Evolutionary conservation across 495 filamentous ascomycete genomes (phyloP).

Genomic region (Aspergillus nanangensis): DNA sequence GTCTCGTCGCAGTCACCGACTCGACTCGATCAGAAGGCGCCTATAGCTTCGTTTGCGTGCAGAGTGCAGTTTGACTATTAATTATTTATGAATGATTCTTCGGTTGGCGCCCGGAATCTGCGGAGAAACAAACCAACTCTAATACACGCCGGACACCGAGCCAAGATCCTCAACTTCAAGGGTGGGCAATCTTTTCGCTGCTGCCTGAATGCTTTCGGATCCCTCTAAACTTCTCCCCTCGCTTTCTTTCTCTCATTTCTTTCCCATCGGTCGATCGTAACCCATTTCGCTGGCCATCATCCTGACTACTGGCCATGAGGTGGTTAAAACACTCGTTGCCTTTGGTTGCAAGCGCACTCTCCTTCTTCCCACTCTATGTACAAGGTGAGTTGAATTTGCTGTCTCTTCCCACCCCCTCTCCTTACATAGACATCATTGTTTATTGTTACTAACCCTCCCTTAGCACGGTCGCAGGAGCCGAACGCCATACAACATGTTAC

Average conservation of each 20-base stretch:
- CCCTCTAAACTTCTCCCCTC: not conserved
- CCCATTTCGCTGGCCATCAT: conserved; percentile 4
- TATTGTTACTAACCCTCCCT: too few species aligned
- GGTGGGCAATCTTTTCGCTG: conserved; percentile 2
- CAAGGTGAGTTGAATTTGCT: conserved; percentile 12
- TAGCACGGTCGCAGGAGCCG: conserved; percentile 71
- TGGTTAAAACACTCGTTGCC: conserved; percentile 12
- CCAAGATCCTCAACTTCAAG: conserved; percentile 3
- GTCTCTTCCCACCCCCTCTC: not conserved
- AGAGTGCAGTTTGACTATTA: too few species aligned
- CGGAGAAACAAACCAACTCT: too few species aligned
- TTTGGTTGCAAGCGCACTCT: conserved; percentile 16
- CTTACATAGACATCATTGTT: not conserved
- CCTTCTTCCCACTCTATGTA: conserved; percentile 10
- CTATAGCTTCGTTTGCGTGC: not conserved
- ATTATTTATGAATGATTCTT: too few species aligned
- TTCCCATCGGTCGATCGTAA: not conserved
- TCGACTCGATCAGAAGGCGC: too few species aligned
- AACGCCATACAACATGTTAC: conserved; percentile 73
- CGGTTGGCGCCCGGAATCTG: not conserved
- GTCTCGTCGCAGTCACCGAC: too few species aligned
- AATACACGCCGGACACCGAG: conserved; percentile 1
- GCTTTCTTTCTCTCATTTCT: conserved; percentile 4
- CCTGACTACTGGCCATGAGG: conserved; percentile 13
- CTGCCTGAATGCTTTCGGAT: conserved; percentile 7